These are phyloP conservation scores for Suhomyces tanzawaensis DNA, from an alignment of 805 yeast species.

Conservation along the genomic window DNA sequence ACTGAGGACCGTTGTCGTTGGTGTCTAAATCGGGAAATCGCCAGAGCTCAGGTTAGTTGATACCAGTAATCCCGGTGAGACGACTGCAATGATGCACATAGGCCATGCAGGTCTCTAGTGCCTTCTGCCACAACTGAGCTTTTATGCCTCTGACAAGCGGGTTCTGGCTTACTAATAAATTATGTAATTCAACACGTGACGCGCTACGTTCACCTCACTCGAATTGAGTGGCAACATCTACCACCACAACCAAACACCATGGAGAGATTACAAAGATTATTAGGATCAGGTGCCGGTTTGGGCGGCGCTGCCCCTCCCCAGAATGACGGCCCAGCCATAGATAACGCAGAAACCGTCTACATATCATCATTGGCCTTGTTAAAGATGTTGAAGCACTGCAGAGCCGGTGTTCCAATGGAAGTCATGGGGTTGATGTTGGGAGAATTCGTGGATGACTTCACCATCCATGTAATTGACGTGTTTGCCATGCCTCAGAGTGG, in stretches of 20 bases:
- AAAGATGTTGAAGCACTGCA: slow-evolving; percentile 96
- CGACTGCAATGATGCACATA: too few relatives aligned
- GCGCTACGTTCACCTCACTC: too few relatives aligned
- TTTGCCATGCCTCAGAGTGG: slow-evolving; percentile 99
- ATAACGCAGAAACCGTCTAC: slow-evolving; percentile 94
- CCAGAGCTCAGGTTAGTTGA: too few relatives aligned
- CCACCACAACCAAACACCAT: slow-evolving; percentile 23
- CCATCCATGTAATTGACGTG: slow-evolving; percentile 95
- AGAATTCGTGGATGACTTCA: slow-evolving; percentile 94
- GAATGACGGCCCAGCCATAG: slow-evolving; percentile 78
- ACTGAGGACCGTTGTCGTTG: too few relatives aligned
- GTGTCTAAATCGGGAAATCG: too few relatives aligned
- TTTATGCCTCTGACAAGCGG: too few relatives aligned
- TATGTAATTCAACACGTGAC: too few relatives aligned
- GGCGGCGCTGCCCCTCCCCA: slow-evolving; percentile 45
- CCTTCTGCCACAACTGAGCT: too few relatives aligned
- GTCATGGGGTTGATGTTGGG: slow-evolving; percentile 98
- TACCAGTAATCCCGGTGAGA: too few relatives aligned
- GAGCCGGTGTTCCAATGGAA: slow-evolving; percentile 82
- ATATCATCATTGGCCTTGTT: slow-evolving; percentile 92
- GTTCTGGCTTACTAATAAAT: too few relatives aligned
- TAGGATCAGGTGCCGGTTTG: slow-evolving; percentile 45
- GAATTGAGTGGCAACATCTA: too few relatives aligned
- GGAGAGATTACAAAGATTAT: slow-evolving; percentile 51
- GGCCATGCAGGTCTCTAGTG: too few relatives aligned